phyloP scores from a whole-genome alignment of 2,329 filamentous ascomycete genomes.

The Talaromyces islandicus region DNA sequence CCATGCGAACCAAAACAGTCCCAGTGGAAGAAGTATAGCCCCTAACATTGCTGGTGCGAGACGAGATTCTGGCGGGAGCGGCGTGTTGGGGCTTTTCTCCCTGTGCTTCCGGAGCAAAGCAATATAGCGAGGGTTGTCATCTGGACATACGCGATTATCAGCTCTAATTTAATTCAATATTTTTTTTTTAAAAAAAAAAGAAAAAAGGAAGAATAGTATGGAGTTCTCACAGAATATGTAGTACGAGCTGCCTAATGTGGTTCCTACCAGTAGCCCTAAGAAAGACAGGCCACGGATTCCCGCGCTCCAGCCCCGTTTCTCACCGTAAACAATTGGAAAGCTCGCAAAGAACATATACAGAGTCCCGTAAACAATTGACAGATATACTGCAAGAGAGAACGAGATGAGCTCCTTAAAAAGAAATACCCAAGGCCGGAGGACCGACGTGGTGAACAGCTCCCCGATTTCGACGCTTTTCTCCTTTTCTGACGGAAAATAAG shows the following conservation, averaged over 20 bases:
- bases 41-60: slow-evolving; percentile 45
- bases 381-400: slow-evolving; percentile 21
- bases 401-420: slow-evolving; percentile 21
- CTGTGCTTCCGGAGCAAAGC: slow-evolving; percentile 32
- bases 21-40: slow-evolving; percentile 43
- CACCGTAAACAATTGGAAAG: slow-evolving; percentile 24
- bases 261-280: slow-evolving; percentile 38
- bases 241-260: slow-evolving; percentile 36
- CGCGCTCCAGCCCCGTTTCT: slow-evolving; percentile 32
- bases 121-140: slow-evolving; percentile 37
- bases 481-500: slow-evolving; percentile 28
- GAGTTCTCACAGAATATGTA: slow-evolving; percentile 29
- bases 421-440: slow-evolving; percentile 20
- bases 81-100: slow-evolving; percentile 40
- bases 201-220: slow-evolving; percentile 33
- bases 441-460: slow-evolving; percentile 23
- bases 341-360: slow-evolving; percentile 23
- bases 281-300: slow-evolving; percentile 39
- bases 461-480: slow-evolving; percentile 30
- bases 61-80: slow-evolving; percentile 55
- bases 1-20: slow-evolving; percentile 47
- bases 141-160: slow-evolving; percentile 17
- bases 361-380: slow-evolving; percentile 23
- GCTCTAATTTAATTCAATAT: slow-evolving; percentile 5
- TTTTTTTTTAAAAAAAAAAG: too few species aligned